Base-by-base conservation (phyloP, 2,329 filamentous ascomycete species). In the Fusarium azukiicola region DNA sequence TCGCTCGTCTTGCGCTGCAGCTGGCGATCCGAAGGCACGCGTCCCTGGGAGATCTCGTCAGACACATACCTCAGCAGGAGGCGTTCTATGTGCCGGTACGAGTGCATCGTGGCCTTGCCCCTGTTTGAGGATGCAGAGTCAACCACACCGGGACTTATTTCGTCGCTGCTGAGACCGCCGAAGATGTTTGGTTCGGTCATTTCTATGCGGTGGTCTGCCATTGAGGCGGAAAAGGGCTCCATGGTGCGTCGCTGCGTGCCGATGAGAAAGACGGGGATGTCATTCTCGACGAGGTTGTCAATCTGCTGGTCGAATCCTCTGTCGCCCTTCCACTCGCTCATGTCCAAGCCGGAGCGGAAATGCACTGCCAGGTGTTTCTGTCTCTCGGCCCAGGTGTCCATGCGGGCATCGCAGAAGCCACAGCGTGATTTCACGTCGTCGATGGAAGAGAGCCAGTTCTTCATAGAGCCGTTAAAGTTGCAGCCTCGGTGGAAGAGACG, bases 361-460 rank as follows among this genome's bases (percentile, higher is more conserved):
- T 66, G 61, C 61, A 66, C 61, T 2, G 61, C 61, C 12, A 66
- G 2, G 23, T 66, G 61, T 6, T 66, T 66, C 61, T 66, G 61
- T 13, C 61, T 46, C 42, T 66, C 61, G 6, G 27, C 5, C 61
- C 61, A 66, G 27, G 61, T 66, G 14, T 36, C 44, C 61, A 66
- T 66, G 4, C 23, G 61, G 1, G 61, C 42, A 21, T 66, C 61
- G 5, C 61, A 66, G 4, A 66, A 66, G 8, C 61, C 61, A 19
- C 61, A 66, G 1, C 61, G 61, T 4, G 61, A 66, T 8, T 49
- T 66, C 12, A 66, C 44, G 2, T 66, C 19, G 13, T 66, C 61
- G 2, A 66, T 47, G 3, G 42, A 66, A 1, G 61, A 66, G 19
- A 66, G 42, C 61, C 61, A 66, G 13, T 14, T 66, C 11, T 66